Base-by-base conservation (phyloP, 306 rosid species). In the Acacia confusa region DNA sequence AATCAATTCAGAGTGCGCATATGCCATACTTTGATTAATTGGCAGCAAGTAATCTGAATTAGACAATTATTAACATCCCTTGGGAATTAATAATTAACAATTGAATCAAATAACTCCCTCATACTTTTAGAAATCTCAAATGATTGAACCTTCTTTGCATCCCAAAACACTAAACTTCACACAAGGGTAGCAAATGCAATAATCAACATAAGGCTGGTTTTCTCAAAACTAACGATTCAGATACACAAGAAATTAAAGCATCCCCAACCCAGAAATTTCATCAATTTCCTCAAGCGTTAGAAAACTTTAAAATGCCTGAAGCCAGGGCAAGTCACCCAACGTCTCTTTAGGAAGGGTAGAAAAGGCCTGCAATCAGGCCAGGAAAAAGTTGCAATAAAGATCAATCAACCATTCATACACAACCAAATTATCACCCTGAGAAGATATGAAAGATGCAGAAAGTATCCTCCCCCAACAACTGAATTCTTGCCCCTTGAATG, bases 41-140 rank as follows among this genome's bases (percentile, higher is more conserved):
- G 74, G 74, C 76, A 41, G 45, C 57, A 25, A 55, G 30, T 38
- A 72, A 65, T 76, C 69, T 52, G 47, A 68, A 58, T 20, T 16
- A 77, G 74, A 77, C 84, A 61, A 79, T 45, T 32, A 77, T 32
- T 64, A 38, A 30, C 22, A 6, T 75, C 74, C 70, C 52, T 22
- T 16, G 41, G 57, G 28, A 40, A 74, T 64, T 65, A 85, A n/a
- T 22, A 57, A 74, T 64, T 48, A 78, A 50, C 8, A 40, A 67
- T 16, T 41, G n/a, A 68, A 41, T 63, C 32, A 19, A 36, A 61
- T 16, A 52, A 80, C 9, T 63, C 24, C 55, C 7, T n/a, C 52
- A 9, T 53, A 24, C 75, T 12, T 55, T 55, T 6, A 1, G 25
- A 9, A 20, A 24, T 27, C 28, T 15, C 12, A 17, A 8, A 9